Evolutionary conservation across 257 asterid genomes (phyloP).

Genomic region (Cinchona pubescens): DNA sequence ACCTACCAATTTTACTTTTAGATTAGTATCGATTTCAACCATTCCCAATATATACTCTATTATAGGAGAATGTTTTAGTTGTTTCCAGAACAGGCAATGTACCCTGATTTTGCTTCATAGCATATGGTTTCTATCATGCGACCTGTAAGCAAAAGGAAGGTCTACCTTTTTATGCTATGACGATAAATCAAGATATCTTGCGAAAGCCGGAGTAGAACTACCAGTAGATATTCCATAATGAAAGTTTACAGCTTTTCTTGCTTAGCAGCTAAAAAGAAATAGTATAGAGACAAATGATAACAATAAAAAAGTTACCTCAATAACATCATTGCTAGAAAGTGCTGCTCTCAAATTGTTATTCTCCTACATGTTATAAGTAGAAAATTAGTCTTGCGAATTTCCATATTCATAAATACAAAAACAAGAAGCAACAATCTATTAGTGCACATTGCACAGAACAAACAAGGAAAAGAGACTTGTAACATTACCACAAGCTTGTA

Average conservation of each 20-base stretch:
- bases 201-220: not conserved
- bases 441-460: not conserved
- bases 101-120: not conserved
- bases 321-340: slow-evolving; percentile 61
- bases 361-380: slow-evolving; percentile 49
- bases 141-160: not conserved
- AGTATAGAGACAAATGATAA: not conserved
- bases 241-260: not conserved
- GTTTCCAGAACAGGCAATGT: not conserved
- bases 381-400: not conserved
- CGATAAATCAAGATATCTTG: not conserved
- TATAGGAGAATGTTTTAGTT: not conserved
- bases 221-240: not conserved
- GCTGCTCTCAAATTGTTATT: slow-evolving; percentile 79
- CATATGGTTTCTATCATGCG: too few species aligned
- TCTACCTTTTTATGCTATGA: not conserved
- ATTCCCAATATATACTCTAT: not conserved
- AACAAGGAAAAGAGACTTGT: slow-evolving; percentile 19
- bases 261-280: not conserved
- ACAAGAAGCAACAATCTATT: not conserved
- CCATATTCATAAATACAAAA: not conserved
- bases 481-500: slow-evolving; percentile 89
- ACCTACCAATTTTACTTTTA: not conserved
- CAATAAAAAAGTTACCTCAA: slow-evolving; percentile 52
- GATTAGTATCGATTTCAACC: not conserved